Base-by-base conservation (phyloP, 2,329 filamentous ascomycete species). In the Colletotrichum tabaci region DNA sequence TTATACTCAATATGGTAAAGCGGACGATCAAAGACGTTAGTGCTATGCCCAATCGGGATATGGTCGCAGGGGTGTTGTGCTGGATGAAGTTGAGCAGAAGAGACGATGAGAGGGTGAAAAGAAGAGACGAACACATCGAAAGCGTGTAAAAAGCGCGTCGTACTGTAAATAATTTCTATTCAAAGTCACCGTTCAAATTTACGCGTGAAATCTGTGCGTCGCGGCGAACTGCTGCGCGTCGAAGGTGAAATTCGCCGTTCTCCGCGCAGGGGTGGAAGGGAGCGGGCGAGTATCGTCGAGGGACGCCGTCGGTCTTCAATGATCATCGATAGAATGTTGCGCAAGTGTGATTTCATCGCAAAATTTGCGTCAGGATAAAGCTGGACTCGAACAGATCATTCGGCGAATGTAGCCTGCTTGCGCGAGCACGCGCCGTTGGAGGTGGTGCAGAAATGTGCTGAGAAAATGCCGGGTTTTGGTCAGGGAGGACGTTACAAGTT, bases 1-100 rank as follows among this genome's bases (percentile, higher is more conserved):
- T 16, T 26, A 62, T 30, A 15, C 35, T 35, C 16, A 50, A 62
- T 18, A 1, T 3, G 9, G 60, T 40, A 49, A 40, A 23, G 21
- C 21, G 21, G 2, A 15, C 1, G 1, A 15, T 42, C 7, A n/a
- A 2, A 13, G n/a, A 2, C 26, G 4, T 0, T 4, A 0, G 2
- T 8, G 15, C 46, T 50, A 62, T n/a, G 1, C 46, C 44, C 3
- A 15, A 26, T 52, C n/a, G 9, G 30, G 47, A 13, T 12, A 21
- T 12, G n/a, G 35, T 35, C 26, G n/a, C 42, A 9, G 47, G 46
- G 35, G 8, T 6, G 35, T n/a, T 35, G 26, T 40, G 30, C 2
- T 38, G 35, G 23, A 50, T 40, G 46, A 52, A 62, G 26, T 52
- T 5, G 35, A 40, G 46, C 9, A 26, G 52, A 18, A 42, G 47